phyloP scores from a whole-genome alignment of 768 basidiomycete species.

The Suillus fuscotomentosus region DNA sequence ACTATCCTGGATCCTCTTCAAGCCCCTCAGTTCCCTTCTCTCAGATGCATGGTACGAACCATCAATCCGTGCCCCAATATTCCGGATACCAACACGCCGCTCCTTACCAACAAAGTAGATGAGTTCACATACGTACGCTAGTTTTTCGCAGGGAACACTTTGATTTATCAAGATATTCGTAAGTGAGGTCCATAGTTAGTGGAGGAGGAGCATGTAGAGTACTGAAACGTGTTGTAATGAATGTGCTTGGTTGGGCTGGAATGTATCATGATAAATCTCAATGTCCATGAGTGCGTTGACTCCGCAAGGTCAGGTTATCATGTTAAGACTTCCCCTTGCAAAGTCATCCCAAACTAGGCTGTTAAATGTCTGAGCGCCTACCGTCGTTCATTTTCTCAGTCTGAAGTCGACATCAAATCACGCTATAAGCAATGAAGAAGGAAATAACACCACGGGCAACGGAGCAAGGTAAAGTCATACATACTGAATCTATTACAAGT shows the following conservation, averaged over 20 bases:
- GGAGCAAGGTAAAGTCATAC: too few relatives aligned
- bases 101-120: slow-evolving; percentile 30
- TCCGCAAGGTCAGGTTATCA: not conserved
- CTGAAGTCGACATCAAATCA: too few relatives aligned
- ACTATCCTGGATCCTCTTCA: slow-evolving; percentile 25
- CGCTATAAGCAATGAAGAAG: too few relatives aligned
- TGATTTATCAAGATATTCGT: slow-evolving; percentile 6
- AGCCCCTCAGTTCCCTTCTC: slow-evolving; percentile 16
- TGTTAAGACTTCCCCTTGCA: too few relatives aligned
- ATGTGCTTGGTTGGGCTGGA: not conserved
- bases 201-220: not conserved
- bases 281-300: not conserved
- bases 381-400: too few relatives aligned
- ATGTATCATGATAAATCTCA: not conserved
- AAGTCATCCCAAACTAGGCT: too few relatives aligned
- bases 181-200: slow-evolving; percentile 1
- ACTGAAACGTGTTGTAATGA: not conserved
- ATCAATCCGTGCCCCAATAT: slow-evolving; percentile 22
- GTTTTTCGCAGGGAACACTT: not conserved
- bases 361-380: too few relatives aligned
- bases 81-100: slow-evolving; percentile 25
- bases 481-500: too few relatives aligned
- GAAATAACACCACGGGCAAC: too few relatives aligned
- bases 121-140: not conserved
- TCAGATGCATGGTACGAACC: slow-evolving; percentile 25